phyloP scores from a whole-genome alignment of 257 asterid genomes.

The Solanum virginianum region DNA sequence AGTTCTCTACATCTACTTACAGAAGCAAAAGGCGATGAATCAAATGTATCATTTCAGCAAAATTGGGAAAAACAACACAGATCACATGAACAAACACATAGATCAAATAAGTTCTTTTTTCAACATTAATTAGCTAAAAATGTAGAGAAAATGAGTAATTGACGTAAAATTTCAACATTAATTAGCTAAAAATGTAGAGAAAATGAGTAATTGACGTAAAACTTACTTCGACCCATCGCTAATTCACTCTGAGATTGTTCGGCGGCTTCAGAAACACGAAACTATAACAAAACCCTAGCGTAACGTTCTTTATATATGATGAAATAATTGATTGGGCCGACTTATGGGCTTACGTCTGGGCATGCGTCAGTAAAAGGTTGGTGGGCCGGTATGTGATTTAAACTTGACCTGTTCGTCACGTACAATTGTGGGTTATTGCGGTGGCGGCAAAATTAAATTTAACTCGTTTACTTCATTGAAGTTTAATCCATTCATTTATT shows the following conservation, averaged over 20 bases:
- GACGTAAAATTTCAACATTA: neutral
- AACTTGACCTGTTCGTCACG: too few species aligned
- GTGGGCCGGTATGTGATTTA: neutral
- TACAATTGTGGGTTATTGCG: too few species aligned
- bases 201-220: too few species aligned
- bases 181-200: neutral
- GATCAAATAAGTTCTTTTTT: neutral
- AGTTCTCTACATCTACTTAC: neutral
- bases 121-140: neutral
- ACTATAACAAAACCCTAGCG: neutral
- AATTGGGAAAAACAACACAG: neutral
- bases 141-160: too few species aligned
- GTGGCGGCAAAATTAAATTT: too few species aligned
- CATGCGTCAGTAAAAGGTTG: neutral
- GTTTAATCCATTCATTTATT: too few species aligned
- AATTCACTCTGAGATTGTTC: neutral
- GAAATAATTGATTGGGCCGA: too few species aligned
- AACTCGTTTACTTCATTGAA: accelerated
- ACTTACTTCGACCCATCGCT: constrained; percentile 79
- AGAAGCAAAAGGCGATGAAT: neutral
- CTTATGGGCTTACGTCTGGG: neutral
- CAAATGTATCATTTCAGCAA: neutral
- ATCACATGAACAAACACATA: neutral
- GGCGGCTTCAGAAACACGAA: neutral
- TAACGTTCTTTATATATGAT: neutral